Conservation (phyloP, 257 asterid genomes). For the Gentiana macrophylla region DNA sequence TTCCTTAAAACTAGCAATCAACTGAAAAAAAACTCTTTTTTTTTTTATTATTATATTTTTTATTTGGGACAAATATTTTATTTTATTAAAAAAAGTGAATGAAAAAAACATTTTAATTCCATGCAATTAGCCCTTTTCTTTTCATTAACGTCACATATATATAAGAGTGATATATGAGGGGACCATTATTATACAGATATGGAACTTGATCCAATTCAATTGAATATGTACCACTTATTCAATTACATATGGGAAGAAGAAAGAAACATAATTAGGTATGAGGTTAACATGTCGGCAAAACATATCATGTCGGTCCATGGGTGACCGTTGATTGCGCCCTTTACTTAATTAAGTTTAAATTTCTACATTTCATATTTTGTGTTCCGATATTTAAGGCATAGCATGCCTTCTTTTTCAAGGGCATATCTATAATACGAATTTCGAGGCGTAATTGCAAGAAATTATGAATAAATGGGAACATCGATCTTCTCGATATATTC, state of each 20-base stretch:
- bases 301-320: not conserved
- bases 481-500: no score
- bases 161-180: constrained; percentile 22
- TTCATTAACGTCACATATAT: constrained; percentile 31
- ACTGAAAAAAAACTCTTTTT: no score
- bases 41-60: no score
- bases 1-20: no score
- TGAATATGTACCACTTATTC: constrained; percentile 14
- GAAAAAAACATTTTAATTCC: no score
- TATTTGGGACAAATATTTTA: no score
- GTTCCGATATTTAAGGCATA: no score
- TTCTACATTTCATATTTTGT: not conserved
- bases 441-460: no score
- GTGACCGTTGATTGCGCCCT: not conserved
- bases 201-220: constrained; percentile 8
- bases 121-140: constrained; percentile 12
- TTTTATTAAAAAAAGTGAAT: no score
- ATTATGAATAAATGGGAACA: no score
- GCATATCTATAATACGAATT: no score
- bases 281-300: not conserved
- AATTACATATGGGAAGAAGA: not conserved
- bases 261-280: not conserved
- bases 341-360: not conserved
- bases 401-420: no score
- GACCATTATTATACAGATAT: constrained; percentile 20